These are phyloP conservation scores for Termitomyces sp. DNA, from an alignment of 768 basidiomycete species.

Conservation along the genomic window DNA sequence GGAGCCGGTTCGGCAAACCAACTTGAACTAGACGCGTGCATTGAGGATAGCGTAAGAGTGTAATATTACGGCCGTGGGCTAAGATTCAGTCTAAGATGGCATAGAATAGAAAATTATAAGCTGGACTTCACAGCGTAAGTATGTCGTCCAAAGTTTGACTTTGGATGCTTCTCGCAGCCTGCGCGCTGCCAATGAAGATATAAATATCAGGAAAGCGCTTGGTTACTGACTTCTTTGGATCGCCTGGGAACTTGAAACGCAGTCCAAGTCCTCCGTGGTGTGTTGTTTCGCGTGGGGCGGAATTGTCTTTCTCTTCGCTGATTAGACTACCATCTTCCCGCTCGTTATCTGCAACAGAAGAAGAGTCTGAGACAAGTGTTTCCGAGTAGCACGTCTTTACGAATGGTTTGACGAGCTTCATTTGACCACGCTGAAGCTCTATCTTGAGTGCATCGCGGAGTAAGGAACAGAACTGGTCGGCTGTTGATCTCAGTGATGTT, in stretches of 20 bases:
- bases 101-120: neutral
- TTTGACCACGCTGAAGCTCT: constrained; percentile 84
- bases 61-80: constrained; percentile 95
- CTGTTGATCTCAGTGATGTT: constrained; percentile 88
- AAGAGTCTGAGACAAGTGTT: constrained; percentile 60
- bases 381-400: constrained; percentile 94
- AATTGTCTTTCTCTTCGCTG: constrained; percentile 45
- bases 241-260: constrained; percentile 87
- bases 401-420: constrained; percentile 91
- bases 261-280: constrained; percentile 80
- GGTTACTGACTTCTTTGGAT: constrained; percentile 74
- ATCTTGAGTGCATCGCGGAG: constrained; percentile 86
- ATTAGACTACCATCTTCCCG: constrained; percentile 65
- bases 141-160: constrained; percentile 91
- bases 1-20: constrained; percentile 87
- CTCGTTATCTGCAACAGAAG: constrained; percentile 57
- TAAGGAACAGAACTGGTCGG: constrained; percentile 87
- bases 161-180: constrained; percentile 90
- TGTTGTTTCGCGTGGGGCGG: constrained; percentile 39
- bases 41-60: constrained; percentile 91
- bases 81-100: constrained; percentile 8
- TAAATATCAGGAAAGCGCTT: neutral
- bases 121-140: constrained; percentile 60
- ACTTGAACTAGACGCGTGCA: constrained; percentile 97
- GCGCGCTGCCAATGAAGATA: constrained; percentile 1